These are phyloP conservation scores for Trichoderma atroviride DNA, from an alignment of 2,329 filamentous ascomycete genomes.

Conservation along the genomic window DNA sequence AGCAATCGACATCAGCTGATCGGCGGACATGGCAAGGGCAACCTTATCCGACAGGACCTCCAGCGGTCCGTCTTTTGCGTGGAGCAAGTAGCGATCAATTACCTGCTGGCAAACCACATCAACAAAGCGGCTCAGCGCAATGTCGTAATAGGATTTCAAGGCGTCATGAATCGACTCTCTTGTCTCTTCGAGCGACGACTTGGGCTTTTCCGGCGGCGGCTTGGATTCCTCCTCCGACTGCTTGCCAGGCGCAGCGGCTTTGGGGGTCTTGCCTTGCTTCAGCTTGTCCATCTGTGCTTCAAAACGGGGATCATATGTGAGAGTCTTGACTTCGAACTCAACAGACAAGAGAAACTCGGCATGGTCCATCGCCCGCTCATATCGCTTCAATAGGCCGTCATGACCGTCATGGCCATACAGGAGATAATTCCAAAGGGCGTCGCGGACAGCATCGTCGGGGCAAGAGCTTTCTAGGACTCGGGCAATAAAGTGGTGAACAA, in stretches of 20 bases:
- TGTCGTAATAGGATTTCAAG: slow-evolving; percentile 63
- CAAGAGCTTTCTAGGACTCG: slow-evolving; percentile 48
- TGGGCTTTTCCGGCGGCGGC: not conserved
- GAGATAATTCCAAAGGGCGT: slow-evolving; percentile 50
- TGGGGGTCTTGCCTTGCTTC: slow-evolving; percentile 12
- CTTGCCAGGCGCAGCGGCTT: too few species aligned
- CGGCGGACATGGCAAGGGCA: slow-evolving; percentile 50
- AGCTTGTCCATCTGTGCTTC: slow-evolving; percentile 29
- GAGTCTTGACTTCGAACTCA: slow-evolving; percentile 30
- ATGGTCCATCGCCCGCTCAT: slow-evolving; percentile 53
- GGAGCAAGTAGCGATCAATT: slow-evolving; percentile 56
- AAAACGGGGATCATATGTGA: slow-evolving; percentile 33
- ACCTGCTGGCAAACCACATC: slow-evolving; percentile 64
- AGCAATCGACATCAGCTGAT: slow-evolving; percentile 58
- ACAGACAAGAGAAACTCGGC: slow-evolving; percentile 52
- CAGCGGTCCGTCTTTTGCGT: slow-evolving; percentile 53
- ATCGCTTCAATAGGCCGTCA: slow-evolving; percentile 49
- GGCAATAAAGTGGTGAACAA: slow-evolving; percentile 57
- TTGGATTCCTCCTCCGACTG: too few species aligned
- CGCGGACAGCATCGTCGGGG: slow-evolving; percentile 46
- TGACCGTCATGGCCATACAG: slow-evolving; percentile 29
- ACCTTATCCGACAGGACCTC: slow-evolving; percentile 55
- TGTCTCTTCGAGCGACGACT: slow-evolving; percentile 37
- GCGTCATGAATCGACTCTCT: slow-evolving; percentile 62
- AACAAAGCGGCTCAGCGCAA: slow-evolving; percentile 62